Base-by-base conservation (phyloP, 2,329 filamentous ascomycete species). In the Neocucurbitaria cava region DNA sequence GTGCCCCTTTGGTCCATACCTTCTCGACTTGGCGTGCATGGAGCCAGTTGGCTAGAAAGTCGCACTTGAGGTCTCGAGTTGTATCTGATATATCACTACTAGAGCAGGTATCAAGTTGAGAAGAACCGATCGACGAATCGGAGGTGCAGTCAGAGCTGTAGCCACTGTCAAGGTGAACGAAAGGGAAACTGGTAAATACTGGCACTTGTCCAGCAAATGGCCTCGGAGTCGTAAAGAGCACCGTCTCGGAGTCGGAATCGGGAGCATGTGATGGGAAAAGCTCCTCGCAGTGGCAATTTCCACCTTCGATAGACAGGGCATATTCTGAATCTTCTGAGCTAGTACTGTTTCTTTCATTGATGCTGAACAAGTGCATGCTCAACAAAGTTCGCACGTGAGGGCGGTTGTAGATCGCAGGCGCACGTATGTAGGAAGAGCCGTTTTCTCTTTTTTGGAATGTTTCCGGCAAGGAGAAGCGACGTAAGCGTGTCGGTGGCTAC, bases 31-130 rank as follows among this genome's bases (percentile, higher is more conserved):
- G 85, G 64, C 86, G 83, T 54, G 86, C 82, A 67, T 87, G 84
- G 2, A 89, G 78, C 80, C 83, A 88, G 62, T 83, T 86, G 63
- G 85, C 85, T 79, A 87, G 85, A 59, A 89, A 82, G 67, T 88
- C 84, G 60, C 78, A 80, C 67, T 84, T 86, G 66, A 86, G 80
- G 54, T 85, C 81, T 43, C 78, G 69, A 43, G 85, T 72, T 38
- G 77, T 79, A 30, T 82, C 79, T 46, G 74, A 72, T 9, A 45
- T 26, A 9, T 49, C 33, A 40, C 41, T 48, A 18, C 21, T 50
- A 17, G 21, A 42, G 7, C 13, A 10, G 10, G 28, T 10, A 15
- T 42, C 40, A 3, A 13, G 23, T n/a, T 15, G 40, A n/a, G 24
- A 42, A n/a, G 15, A 5, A n/a, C 28, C 7, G 18, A 20, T 8